Evolutionary conservation across 2,329 filamentous ascomycete species (phyloP).

Genomic region (Hypoxylon rubiginosum): DNA sequence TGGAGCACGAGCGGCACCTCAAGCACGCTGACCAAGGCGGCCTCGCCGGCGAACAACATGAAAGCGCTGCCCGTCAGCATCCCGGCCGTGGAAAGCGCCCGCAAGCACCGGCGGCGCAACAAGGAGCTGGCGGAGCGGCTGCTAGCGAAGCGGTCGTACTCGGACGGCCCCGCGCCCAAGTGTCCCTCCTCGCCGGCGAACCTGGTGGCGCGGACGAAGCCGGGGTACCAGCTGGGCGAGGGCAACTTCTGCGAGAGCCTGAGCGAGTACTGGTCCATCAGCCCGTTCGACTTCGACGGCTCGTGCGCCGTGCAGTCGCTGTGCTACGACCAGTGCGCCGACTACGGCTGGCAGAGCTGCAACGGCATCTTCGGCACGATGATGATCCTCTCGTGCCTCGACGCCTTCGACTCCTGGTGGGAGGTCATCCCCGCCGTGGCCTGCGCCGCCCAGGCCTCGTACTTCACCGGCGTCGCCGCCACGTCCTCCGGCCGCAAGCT

Average conservation of each 20-base stretch:
- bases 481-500: conserved; percentile 15
- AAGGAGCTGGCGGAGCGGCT: conserved; percentile 15
- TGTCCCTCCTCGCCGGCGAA: conserved; percentile 13
- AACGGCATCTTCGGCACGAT: conserved; percentile 23
- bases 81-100: conserved; percentile 8
- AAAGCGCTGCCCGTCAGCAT: conserved; percentile 14
- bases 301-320: conserved; percentile 12
- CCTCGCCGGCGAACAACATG: conserved; percentile 15
- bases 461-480: conserved; percentile 18
- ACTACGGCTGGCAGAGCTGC: conserved; percentile 25
- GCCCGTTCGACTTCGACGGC: conserved; percentile 22
- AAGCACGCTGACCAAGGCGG: conserved; percentile 8
- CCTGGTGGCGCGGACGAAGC: conserved; percentile 14
- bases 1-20: conserved; percentile 17
- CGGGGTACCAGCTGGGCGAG: conserved; percentile 16
- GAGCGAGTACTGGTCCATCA: conserved; percentile 18
- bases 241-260: conserved; percentile 23
- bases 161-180: conserved; percentile 19
- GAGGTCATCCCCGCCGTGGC: conserved; percentile 24
- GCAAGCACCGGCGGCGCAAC: conserved; percentile 19
- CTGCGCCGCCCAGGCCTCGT: conserved; percentile 20
- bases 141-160: conserved; percentile 14
- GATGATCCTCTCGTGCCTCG: conserved; percentile 27
- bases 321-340: conserved; percentile 19
- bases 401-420: conserved; percentile 26